phyloP scores from a whole-genome alignment of 2,329 filamentous ascomycete species.

The Leptoxyphium fumago region DNA sequence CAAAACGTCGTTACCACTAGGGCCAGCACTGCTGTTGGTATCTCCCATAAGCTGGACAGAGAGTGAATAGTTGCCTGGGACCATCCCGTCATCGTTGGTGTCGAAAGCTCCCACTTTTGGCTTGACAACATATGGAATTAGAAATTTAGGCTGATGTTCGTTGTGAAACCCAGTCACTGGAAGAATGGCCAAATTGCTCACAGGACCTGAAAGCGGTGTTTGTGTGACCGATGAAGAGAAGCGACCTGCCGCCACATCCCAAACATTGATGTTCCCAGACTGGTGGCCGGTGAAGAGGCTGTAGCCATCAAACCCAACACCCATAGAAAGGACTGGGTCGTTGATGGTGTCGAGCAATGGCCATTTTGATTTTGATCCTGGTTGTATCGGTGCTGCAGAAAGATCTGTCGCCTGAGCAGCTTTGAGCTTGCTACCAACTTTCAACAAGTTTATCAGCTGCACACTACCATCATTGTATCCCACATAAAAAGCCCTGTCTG shows the following conservation, averaged over 20 bases:
- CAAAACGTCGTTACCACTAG: constrained; percentile 26
- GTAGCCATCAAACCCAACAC: constrained; percentile 69
- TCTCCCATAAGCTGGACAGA: constrained; percentile 43
- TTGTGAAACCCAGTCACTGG: constrained; percentile 39
- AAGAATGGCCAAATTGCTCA: constrained; percentile 68
- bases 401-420: background rate
- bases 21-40: constrained; percentile 8
- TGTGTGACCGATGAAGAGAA: constrained; percentile 46
- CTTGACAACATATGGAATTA: constrained; percentile 54
- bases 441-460: constrained; percentile 62
- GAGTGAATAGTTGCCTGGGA: constrained; percentile 47
- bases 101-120: constrained; percentile 51
- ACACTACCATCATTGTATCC: constrained; percentile 69
- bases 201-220: constrained; percentile 60
- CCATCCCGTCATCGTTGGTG: constrained; percentile 17
- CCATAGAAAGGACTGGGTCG: constrained; percentile 53
- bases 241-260: constrained; percentile 61
- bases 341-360: constrained; percentile 31
- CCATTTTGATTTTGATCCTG: constrained; percentile 21
- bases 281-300: constrained; percentile 66
- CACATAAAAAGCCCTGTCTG: constrained; percentile 67
- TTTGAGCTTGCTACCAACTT: background rate
- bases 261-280: constrained; percentile 62
- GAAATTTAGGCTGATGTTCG: constrained; percentile 26
- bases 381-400: constrained; percentile 23